Evolutionary conservation across 2,329 filamentous ascomycete species (phyloP).

Genomic region (Alternaria incomplexa): DNA sequence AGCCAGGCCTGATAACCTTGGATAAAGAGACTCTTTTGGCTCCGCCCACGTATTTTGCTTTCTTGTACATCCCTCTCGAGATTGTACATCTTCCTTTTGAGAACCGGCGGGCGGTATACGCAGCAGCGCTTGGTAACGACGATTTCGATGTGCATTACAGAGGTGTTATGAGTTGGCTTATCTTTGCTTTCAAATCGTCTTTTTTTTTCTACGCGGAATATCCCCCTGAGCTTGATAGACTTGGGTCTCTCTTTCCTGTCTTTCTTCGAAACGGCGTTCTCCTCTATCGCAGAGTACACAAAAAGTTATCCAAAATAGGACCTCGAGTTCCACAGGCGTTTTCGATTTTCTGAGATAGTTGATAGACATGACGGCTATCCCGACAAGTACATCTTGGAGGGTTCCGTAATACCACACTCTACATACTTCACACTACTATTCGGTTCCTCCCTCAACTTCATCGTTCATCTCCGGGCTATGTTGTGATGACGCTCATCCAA

Average conservation of each 20-base stretch:
- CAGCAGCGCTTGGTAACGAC: slow-evolving; percentile 34
- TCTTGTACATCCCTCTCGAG: slow-evolving; percentile 31
- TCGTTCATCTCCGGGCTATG: not conserved
- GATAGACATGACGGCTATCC: slow-evolving; percentile 15
- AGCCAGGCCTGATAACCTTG: slow-evolving; percentile 23
- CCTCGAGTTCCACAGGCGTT: not conserved
- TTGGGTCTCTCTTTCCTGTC: slow-evolving; percentile 5
- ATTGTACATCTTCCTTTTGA: slow-evolving; percentile 37
- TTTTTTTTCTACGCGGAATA: slow-evolving; percentile 25
- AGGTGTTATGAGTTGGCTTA: slow-evolving; percentile 33
- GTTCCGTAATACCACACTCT: slow-evolving; percentile 25
- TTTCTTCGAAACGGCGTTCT: slow-evolving; percentile 26
- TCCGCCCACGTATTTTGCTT: slow-evolving; percentile 26
- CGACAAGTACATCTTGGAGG: not conserved
- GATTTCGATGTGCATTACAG: slow-evolving; percentile 44
- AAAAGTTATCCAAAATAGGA: slow-evolving; percentile 28
- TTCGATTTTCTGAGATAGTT: slow-evolving; percentile 6
- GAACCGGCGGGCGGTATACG: slow-evolving; percentile 10
- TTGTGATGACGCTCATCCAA: not conserved
- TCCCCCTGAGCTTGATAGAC: slow-evolving; percentile 30
- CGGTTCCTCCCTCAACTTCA: not conserved
- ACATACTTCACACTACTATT: not conserved
- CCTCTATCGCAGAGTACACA: slow-evolving; percentile 19
- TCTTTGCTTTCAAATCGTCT: slow-evolving; percentile 11
- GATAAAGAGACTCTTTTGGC: slow-evolving; percentile 22